Conservation (phyloP, 177 flowering plant genomes). For the Vitis hybrid region DNA sequence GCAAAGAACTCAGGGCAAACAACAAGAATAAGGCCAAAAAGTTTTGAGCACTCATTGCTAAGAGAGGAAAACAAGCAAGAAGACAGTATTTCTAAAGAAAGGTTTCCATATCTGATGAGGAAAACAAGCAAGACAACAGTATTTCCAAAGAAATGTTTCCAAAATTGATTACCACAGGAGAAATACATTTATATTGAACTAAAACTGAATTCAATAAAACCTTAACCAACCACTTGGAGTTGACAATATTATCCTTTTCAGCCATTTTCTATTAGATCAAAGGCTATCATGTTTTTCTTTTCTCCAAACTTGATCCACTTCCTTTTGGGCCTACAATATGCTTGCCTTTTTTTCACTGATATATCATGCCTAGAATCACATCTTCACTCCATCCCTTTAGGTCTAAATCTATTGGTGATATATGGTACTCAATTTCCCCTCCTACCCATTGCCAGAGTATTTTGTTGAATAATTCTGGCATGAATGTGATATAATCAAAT, state of each 20-base stretch:
- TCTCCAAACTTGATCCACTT: background rate
- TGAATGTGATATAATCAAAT: too few species aligned
- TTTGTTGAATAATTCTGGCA: too few species aligned
- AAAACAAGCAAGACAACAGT: background rate
- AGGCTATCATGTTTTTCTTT: background rate
- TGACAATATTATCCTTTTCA: background rate
- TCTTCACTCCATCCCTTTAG: too few species aligned
- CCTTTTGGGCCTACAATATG: too few species aligned
- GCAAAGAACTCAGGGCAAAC: background rate
- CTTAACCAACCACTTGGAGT: background rate
- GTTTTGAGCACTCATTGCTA: background rate
- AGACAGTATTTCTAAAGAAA: background rate
- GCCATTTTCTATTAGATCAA: background rate
- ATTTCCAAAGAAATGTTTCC: background rate
- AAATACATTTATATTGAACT: background rate
- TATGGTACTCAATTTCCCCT: too few species aligned
- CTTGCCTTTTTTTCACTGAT: too few species aligned
- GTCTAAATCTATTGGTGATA: too few species aligned
- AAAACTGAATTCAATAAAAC: background rate
- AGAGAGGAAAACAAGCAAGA: background rate
- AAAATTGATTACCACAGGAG: background rate
- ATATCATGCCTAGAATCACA: too few species aligned
- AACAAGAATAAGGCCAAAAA: background rate
- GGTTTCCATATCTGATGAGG: background rate
- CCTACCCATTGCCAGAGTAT: too few species aligned